A percentile compares a stretch with the other conserved stretches of the same genome.
These are phyloP conservation scores for Hygrophila difformis DNA, from an alignment of 257 asterid genomes.

Conservation along the genomic window DNA sequence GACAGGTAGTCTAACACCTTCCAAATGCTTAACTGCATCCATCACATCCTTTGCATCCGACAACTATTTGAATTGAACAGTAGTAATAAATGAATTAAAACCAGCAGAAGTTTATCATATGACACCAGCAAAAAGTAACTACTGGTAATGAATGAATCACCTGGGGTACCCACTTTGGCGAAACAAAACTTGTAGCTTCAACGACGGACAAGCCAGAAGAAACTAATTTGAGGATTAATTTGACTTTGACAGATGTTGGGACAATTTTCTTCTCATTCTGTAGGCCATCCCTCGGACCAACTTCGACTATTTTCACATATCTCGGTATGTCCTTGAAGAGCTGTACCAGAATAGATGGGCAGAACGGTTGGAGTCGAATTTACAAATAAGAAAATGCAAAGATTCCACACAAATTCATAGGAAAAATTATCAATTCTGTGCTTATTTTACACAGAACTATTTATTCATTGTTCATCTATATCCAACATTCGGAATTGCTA, in stretches of 20 bases:
- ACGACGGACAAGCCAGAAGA: constrained; percentile 77
- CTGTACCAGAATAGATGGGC: too few species aligned
- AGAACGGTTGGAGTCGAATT: background rate
- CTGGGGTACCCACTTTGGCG: constrained; percentile 99
- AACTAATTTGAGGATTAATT: constrained; percentile 61
- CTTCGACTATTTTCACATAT: constrained; percentile 88
- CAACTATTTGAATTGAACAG: constrained; percentile 36
- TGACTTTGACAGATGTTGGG: constrained; percentile 70
- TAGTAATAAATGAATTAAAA: constrained; percentile 14
- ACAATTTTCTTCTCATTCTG: constrained; percentile 80
- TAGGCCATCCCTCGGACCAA: constrained; percentile 93
- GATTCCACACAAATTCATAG: too few species aligned
- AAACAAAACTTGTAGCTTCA: constrained; percentile 95
- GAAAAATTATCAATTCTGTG: too few species aligned
- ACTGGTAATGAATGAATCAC: constrained; percentile 27
- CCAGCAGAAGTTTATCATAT: background rate
- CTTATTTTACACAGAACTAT: too few species aligned
- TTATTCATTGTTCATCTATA: too few species aligned
- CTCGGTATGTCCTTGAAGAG: constrained; percentile 58
- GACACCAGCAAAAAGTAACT: background rate
- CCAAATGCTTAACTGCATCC: constrained; percentile 59
- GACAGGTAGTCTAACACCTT: constrained; percentile 75
- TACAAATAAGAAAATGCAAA: too few species aligned
- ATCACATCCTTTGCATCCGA: constrained; percentile 93
- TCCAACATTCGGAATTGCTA: too few species aligned